phyloP scores from a whole-genome alignment of 805 yeast genomes.

The Ogataea chonburiensis region DNA sequence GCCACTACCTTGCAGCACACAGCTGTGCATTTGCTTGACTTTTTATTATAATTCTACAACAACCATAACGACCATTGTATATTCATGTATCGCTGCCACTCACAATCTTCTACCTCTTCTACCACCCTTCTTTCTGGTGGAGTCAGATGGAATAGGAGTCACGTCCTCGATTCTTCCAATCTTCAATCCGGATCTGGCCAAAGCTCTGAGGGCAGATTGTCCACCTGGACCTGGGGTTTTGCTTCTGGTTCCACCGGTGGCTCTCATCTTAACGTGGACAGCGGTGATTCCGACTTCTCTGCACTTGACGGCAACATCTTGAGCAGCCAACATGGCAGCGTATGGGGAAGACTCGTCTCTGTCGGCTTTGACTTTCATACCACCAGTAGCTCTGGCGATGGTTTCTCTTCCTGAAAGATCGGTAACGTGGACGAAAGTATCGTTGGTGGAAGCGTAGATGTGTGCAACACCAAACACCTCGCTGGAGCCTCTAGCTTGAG shows the following conservation, averaged over 20 bases:
- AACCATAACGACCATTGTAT: conserved; percentile 12
- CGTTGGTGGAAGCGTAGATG: conserved; percentile 99
- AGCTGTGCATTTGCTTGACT: conserved; percentile 3
- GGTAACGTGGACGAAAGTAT: conserved; percentile 99
- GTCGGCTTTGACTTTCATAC: conserved; percentile 99
- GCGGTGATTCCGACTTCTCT: conserved; percentile 99
- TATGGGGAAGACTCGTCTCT: conserved; percentile 99
- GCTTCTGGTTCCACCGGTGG: conserved; percentile 99
- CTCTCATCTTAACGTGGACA: conserved; percentile 99
- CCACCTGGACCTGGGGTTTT: conserved; percentile 99
- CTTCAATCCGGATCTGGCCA: conserved; percentile 99
- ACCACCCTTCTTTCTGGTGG: conserved; percentile 99
- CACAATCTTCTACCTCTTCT: conserved; percentile 99
- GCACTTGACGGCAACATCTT: conserved; percentile 98
- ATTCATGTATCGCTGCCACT: conserved; percentile 14
- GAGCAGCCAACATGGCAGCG: conserved; percentile 99
- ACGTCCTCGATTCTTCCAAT: conserved; percentile 99
- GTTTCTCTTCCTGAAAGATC: conserved; percentile 99
- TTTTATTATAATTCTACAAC: conserved; percentile 14
- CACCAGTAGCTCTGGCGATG: conserved; percentile 99
- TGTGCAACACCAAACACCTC: conserved; percentile 99
- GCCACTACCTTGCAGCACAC: too few species aligned
- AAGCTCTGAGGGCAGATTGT: conserved; percentile 98
- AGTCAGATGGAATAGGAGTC: conserved; percentile 99
- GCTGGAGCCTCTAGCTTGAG: conserved; percentile 94